A percentile compares a stretch with the other conserved stretches of the same genome.
These are phyloP conservation scores for Globisporangium megalacanthum DNA, from an alignment of 352 stramenopile genomes.

Conservation along the genomic window DNA sequence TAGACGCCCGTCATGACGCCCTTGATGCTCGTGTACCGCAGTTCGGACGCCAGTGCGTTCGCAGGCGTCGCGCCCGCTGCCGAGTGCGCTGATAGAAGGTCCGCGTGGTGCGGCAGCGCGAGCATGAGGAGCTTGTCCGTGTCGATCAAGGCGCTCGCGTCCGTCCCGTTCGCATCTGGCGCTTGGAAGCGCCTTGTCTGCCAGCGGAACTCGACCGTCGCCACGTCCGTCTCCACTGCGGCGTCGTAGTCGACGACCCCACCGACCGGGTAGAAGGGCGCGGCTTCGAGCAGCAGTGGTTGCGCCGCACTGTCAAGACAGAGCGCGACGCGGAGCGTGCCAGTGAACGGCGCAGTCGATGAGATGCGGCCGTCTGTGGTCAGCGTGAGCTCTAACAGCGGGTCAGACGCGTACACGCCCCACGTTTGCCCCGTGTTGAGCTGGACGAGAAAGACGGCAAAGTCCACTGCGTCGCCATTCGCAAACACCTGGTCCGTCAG, in stretches of 20 bases:
- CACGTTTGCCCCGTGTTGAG: constrained; percentile 63
- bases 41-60: constrained; percentile 31
- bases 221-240: constrained; percentile 28
- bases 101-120: constrained; percentile 64
- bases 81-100: constrained; percentile 30
- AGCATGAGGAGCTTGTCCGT: constrained; percentile 61
- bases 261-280: constrained; percentile 47
- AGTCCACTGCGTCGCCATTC: constrained; percentile 35
- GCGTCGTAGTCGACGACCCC: constrained; percentile 47
- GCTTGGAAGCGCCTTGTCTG: constrained; percentile 55
- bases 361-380: constrained; percentile 28
- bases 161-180: no score
- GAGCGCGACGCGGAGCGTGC: constrained; percentile 50
- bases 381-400: constrained; percentile 30
- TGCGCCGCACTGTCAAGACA: constrained; percentile 28
- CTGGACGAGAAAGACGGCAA: constrained; percentile 43
- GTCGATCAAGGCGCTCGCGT: constrained; percentile 10
- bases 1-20: constrained; percentile 67
- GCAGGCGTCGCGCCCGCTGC: constrained; percentile 2
- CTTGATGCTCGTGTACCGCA: constrained; percentile 68
- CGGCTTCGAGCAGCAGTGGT: constrained; percentile 53
- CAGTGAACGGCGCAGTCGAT: constrained; percentile 32
- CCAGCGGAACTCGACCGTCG: constrained; percentile 54
- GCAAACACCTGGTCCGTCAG: constrained; percentile 30
- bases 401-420: constrained; percentile 61